Percentiles rank a stretch among this genome's conserved stretches.
Conservation (phyloP, 768 basidiomycete species). For the Daedalea quercina region DNA sequence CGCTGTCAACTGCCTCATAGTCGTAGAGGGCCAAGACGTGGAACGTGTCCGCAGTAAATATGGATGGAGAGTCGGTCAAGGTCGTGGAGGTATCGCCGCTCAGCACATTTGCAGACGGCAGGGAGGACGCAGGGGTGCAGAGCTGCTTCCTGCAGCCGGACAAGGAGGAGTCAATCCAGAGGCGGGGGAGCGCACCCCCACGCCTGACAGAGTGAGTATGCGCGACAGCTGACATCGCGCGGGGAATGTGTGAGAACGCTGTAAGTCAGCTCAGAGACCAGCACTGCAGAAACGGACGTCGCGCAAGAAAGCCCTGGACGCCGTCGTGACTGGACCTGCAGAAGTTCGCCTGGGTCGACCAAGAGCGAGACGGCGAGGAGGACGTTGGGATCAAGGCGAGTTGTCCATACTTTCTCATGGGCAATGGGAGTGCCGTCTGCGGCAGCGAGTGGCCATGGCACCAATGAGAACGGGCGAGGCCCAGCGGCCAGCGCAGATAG, state of each 20-base stretch:
- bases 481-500: no score
- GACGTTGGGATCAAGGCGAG: no score
- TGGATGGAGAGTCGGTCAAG: constrained; percentile 8
- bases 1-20: constrained; percentile 54
- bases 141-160: constrained; percentile 1
- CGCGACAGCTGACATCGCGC: not conserved
- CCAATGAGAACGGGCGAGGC: no score
- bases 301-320: no score
- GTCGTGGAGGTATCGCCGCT: constrained; percentile 8
- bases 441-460: no score
- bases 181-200: constrained; percentile 15
- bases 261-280: not conserved
- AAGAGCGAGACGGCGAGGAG: no score
- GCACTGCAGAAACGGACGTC: not conserved
- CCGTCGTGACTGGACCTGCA: no score
- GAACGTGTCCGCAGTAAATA: constrained; percentile 25
- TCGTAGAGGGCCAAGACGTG: constrained; percentile 63
- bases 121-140: constrained; percentile 5
- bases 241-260: not conserved
- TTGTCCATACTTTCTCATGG: no score
- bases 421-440: no score
- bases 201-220: constrained; percentile 4
- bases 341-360: no score
- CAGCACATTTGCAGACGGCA: constrained; percentile 6
- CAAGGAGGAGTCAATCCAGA: constrained; percentile 14